Evolutionary conservation across 805 yeast species (phyloP), one percentile per base, ranked within the genome.

Genomic region (Kazachstania psychrophila): DNA sequence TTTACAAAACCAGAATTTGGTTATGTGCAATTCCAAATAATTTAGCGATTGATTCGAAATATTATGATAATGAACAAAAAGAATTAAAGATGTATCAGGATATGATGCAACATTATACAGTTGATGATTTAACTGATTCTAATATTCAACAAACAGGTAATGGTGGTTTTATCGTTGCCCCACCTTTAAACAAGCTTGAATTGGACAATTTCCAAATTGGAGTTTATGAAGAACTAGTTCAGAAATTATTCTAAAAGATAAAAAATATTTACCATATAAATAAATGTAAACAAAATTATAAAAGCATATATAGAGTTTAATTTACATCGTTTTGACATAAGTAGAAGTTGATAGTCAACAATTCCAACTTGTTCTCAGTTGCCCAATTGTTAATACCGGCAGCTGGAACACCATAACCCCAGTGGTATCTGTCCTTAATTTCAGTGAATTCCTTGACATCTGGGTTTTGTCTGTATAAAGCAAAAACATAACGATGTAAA

Each of bases 321-420:
- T 19, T 29, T 12, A 17, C 10, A 31, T 14, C 15, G 15, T 17
- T 17, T 19, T 12, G 31, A 26, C 28, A 24, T 24, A 24, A 7
- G n/a, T 11, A 24, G 14, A 26, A 88, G 67, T 88, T 87, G 41
- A 75, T 75, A 11, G 85, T 87, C 41, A 79, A 69, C 36, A 86
- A 76, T 44, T 70, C 69, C 48, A 79, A 63, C n/a, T 72, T 73
- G 52, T 78, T 56, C 58, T 75, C 72, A 24, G 62, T 54, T 37
- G 85, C 75, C 81, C 85, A 88, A 49, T 79, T 82, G 41, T 73
- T 68, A 12, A 74, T 84, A 13, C 96, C 96, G 6, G 72, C 68
- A 9, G 83, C 82, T 2, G 94, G 92, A 16, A 66, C 64, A n/a
- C 81, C 86, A 19, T 83, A 79, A 12, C 96, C 95, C 95, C 95